These are phyloP conservation scores for Backusella liffmaniae DNA, from an alignment of 192 early-diverging fungal genomes.

Conservation along the genomic window DNA sequence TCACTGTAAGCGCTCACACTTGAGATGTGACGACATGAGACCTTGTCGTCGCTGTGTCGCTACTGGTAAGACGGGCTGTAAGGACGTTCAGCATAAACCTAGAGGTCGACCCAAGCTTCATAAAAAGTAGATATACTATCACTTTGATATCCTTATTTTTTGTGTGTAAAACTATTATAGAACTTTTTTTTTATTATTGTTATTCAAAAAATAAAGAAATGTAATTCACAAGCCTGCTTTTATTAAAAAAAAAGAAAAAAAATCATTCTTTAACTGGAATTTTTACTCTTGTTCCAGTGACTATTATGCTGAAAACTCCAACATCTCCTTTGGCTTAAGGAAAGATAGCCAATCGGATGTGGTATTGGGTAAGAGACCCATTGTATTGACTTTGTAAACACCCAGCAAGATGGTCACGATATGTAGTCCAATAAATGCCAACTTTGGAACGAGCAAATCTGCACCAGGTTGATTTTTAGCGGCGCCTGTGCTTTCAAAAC, in stretches of 20 bases:
- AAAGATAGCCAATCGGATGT: conserved; percentile 97
- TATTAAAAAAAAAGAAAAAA: too few species aligned
- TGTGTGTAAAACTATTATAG: neutral
- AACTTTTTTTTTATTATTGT: neutral
- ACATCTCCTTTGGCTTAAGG: conserved; percentile 57
- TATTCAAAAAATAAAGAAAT: neutral
- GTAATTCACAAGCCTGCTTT: neutral
- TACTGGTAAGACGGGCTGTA: conserved; percentile 37
- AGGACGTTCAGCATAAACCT: conserved; percentile 43
- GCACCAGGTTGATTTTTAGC: conserved; percentile 22
- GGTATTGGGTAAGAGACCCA: conserved; percentile 95
- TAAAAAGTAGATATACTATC: conserved; percentile 20
- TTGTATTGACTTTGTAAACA: conserved; percentile 86
- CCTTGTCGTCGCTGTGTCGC: conserved; percentile 37
- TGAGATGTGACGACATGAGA: conserved; percentile 38
- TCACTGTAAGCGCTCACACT: conserved; percentile 40
- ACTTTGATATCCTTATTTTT: neutral
- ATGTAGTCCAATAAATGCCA: conserved; percentile 82
- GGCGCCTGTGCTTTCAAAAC: conserved; percentile 62
- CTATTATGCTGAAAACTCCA: conserved; percentile 14
- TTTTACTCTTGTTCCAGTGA: neutral
- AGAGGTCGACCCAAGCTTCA: conserved; percentile 37
- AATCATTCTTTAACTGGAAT: neutral
- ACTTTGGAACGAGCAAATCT: conserved; percentile 73
- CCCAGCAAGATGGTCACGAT: conserved; percentile 80